Evolutionary conservation across 1,284 basidiomycete species (phyloP).

Genomic region (Apiotrichum laibachii): DNA sequence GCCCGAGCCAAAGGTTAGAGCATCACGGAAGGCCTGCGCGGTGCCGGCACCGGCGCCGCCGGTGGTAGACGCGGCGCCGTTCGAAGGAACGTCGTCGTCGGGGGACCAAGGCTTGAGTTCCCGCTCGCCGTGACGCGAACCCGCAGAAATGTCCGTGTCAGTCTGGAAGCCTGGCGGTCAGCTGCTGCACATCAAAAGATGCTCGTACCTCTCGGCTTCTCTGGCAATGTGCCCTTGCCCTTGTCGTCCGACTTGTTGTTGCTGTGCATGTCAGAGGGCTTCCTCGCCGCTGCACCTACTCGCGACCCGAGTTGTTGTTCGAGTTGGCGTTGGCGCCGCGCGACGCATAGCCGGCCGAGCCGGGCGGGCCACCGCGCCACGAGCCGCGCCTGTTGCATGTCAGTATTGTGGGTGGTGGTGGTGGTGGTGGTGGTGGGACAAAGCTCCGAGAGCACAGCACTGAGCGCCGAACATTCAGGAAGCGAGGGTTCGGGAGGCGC

Average conservation of each 20-base stretch:
- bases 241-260: conserved; percentile 14
- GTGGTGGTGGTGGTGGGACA: neutral
- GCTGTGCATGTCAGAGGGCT: neutral
- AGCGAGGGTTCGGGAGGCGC: neutral
- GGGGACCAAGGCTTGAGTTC: conserved; percentile 79
- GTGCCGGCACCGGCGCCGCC: conserved; percentile 26
- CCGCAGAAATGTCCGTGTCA: conserved; percentile 74
- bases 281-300: neutral
- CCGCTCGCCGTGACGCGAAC: conserved; percentile 58
- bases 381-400: conserved; percentile 32
- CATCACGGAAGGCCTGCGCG: conserved; percentile 25
- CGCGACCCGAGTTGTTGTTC: conserved; percentile 1
- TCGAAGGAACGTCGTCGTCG: conserved; percentile 30
- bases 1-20: conserved; percentile 44
- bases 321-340: conserved; percentile 12
- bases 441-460: neutral
- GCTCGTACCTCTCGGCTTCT: conserved; percentile 22
- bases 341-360: conserved; percentile 23
- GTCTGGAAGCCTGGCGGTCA: conserved; percentile 72
- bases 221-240: conserved; percentile 14
- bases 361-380: conserved; percentile 43
- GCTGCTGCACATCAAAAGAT: neutral
- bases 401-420: conserved; percentile 1
- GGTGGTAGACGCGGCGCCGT: conserved; percentile 23
- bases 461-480: neutral